Evolutionary conservation across 352 stramenopile genomes (phyloP).

Genomic region (Phytophthora niederhauseri): DNA sequence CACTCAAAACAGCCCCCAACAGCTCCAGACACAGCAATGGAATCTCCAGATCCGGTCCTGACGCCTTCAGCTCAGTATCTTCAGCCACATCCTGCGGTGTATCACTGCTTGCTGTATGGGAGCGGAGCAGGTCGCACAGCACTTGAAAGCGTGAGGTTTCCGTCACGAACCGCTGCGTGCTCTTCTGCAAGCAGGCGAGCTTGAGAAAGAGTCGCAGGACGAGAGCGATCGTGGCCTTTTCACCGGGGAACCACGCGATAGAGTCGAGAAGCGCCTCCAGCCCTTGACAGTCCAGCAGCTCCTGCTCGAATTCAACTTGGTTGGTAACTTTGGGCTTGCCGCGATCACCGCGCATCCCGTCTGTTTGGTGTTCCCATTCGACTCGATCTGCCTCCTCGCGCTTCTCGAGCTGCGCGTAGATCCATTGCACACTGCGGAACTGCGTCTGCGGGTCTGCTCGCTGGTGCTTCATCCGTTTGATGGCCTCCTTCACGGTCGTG

Average conservation of each 20-base stretch:
- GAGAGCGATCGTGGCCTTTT: conserved; percentile 30
- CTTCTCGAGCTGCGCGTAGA: conserved; percentile 50
- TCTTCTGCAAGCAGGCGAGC: conserved; percentile 30
- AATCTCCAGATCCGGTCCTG: conserved; percentile 15
- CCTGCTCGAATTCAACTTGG: conserved; percentile 35
- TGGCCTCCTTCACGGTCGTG: conserved; percentile 48
- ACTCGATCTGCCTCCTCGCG: conserved; percentile 24
- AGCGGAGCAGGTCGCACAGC: conserved; percentile 34
- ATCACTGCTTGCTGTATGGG: conserved; percentile 14
- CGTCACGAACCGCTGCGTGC: conserved; percentile 37
- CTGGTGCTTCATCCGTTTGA: conserved; percentile 45
- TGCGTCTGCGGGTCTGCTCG: conserved; percentile 31
- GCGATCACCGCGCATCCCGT: conserved; percentile 14
- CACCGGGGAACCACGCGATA: conserved; percentile 29
- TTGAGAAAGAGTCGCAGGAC: conserved; percentile 39
- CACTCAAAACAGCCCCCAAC: conserved; percentile 30
- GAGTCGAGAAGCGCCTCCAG: conserved; percentile 38
- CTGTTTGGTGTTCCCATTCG: conserved; percentile 29
- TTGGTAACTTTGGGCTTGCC: conserved; percentile 13
- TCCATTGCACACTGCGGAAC: conserved; percentile 57
- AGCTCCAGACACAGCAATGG: conserved; percentile 30
- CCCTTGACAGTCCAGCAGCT: conserved; percentile 35
- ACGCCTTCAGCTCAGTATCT: conserved; percentile 15
- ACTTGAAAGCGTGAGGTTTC: conserved; percentile 26
- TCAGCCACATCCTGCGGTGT: conserved; percentile 12